Percentiles rank a stretch among this genome's conserved stretches.
Conservation (phyloP, 495 filamentous ascomycete genomes). For the Aspergillus baeticus region DNA sequence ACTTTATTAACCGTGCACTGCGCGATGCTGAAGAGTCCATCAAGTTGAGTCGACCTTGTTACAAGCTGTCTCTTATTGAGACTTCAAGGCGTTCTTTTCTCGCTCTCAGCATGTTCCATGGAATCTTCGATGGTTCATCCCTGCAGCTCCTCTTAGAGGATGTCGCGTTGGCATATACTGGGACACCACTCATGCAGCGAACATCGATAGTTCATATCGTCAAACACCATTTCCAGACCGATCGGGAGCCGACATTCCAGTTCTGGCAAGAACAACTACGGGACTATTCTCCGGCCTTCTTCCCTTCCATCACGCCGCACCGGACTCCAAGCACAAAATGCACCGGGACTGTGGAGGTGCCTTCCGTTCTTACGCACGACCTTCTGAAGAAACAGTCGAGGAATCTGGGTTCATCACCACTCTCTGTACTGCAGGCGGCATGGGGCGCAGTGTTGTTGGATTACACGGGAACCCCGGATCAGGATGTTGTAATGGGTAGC, state of each 20-base stretch:
- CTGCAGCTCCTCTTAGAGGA: slow-evolving; percentile 65
- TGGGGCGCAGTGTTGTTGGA: slow-evolving; percentile 60
- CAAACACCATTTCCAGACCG: slow-evolving; percentile 34
- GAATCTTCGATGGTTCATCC: slow-evolving; percentile 78
- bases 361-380: slow-evolving; percentile 16
- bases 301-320: slow-evolving; percentile 23
- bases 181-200: slow-evolving; percentile 19
- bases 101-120: slow-evolving; percentile 72
- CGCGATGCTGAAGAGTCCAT: slow-evolving; percentile 19
- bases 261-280: slow-evolving; percentile 63
- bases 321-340: slow-evolving; percentile 10
- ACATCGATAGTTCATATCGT: slow-evolving; percentile 30
- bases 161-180: slow-evolving; percentile 40
- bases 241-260: slow-evolving; percentile 38
- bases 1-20: slow-evolving; percentile 21
- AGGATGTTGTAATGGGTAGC: slow-evolving; percentile 48
- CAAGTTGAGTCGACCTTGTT: slow-evolving; percentile 24
- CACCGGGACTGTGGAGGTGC: slow-evolving; percentile 20
- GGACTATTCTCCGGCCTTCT: slow-evolving; percentile 24
- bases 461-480: slow-evolving; percentile 35
- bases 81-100: slow-evolving; percentile 31
- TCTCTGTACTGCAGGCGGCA: slow-evolving; percentile 67
- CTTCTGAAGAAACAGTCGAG: slow-evolving; percentile 19
- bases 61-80: slow-evolving; percentile 37
- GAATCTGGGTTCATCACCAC: slow-evolving; percentile 58